phyloP scores from a whole-genome alignment of 2,329 filamentous ascomycete genomes.

The Epichloe gansuensis region DNA sequence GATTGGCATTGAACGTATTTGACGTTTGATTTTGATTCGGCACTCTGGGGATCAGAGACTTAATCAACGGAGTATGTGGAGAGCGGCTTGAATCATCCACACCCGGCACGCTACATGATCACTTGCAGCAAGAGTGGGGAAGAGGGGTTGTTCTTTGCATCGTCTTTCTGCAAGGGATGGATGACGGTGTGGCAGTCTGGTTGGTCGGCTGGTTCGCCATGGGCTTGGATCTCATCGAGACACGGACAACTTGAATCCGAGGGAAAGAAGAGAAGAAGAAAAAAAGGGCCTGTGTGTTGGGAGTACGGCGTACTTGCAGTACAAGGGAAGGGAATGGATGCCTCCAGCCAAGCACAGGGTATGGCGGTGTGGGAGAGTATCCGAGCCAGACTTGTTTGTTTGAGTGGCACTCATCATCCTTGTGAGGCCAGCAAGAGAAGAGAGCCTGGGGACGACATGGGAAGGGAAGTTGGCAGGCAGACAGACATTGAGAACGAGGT shows the following conservation, averaged over 20 bases:
- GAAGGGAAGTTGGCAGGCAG: not conserved
- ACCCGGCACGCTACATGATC: constrained; percentile 2
- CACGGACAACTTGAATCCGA: not conserved
- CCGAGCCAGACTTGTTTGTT: not conserved
- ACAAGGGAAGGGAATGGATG: not conserved
- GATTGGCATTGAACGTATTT: not conserved
- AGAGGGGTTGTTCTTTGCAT: constrained; percentile 1
- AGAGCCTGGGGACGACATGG: not conserved
- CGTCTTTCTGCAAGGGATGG: not conserved
- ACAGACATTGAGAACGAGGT: not conserved
- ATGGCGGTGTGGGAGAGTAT: not conserved
- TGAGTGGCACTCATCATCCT: not conserved
- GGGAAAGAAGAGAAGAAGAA: not conserved
- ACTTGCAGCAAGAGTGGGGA: constrained; percentile 4
- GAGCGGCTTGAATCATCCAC: constrained; percentile 1
- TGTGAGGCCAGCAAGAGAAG: not conserved
- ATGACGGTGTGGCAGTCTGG: not conserved
- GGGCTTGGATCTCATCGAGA: not conserved
- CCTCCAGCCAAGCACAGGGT: not conserved
- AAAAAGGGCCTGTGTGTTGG: not conserved
- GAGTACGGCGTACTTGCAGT: not conserved
- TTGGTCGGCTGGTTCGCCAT: not conserved
- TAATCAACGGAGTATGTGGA: not conserved
- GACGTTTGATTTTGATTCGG: not conserved
- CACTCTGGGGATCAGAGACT: not conserved